These are phyloP conservation scores for Earliella scabrosa DNA, from an alignment of 1,284 basidiomycete species.

Conservation along the genomic window DNA sequence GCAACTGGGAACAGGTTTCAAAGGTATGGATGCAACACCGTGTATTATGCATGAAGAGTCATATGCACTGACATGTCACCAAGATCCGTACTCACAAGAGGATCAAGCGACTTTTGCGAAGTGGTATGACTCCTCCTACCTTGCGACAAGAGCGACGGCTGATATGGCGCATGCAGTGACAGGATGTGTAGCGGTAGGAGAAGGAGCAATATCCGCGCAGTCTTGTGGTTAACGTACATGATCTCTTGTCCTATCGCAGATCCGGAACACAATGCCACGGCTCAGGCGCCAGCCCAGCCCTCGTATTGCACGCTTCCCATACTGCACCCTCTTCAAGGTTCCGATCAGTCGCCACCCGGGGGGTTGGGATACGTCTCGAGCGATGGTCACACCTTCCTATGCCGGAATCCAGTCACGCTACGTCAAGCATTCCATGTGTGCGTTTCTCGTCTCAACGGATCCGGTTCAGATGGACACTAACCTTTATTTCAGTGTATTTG, in stretches of 20 bases:
- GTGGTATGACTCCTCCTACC: slow-evolving; percentile 45
- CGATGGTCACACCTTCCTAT: slow-evolving; percentile 58
- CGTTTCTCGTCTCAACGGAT: slow-evolving; percentile 24
- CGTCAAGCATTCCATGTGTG: slow-evolving; percentile 66
- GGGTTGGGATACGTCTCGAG: slow-evolving; percentile 55
- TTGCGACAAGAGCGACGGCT: too few species aligned
- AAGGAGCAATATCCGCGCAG: not conserved
- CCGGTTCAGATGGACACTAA: not conserved
- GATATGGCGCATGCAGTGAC: slow-evolving; percentile 45
- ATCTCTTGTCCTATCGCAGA: slow-evolving; percentile 44
- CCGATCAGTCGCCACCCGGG: slow-evolving; percentile 28
- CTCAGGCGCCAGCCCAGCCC: slow-evolving; percentile 45
- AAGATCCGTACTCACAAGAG: slow-evolving; percentile 62
- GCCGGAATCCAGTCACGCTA: slow-evolving; percentile 57
- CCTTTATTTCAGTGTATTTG: slow-evolving; percentile 48
- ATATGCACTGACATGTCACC: too few species aligned
- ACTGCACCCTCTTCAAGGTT: slow-evolving; percentile 50
- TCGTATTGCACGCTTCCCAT: slow-evolving; percentile 60
- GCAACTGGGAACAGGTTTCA: slow-evolving; percentile 45
- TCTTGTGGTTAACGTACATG: not conserved
- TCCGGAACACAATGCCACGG: slow-evolving; percentile 49
- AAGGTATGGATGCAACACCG: too few species aligned
- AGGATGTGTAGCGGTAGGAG: slow-evolving; percentile 53
- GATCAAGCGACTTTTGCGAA: slow-evolving; percentile 56
- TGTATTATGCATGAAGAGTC: too few species aligned